Conservation (phyloP, 2,329 filamentous ascomycete species). For the Monosporascus cannonballus region DNA sequence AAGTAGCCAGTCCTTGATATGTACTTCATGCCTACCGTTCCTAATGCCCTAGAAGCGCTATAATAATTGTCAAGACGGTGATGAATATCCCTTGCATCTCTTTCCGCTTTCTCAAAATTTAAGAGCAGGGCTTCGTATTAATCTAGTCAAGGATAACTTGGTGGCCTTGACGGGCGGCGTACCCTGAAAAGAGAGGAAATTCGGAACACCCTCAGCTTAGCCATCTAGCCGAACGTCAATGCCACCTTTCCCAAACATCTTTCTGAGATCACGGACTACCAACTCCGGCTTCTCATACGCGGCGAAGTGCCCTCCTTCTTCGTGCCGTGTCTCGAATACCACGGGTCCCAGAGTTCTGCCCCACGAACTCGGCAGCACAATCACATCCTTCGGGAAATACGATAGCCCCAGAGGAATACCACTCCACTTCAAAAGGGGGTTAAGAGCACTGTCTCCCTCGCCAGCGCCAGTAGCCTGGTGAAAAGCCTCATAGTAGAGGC, state of each 20-base stretch:
- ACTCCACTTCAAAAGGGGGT: slow-evolving; percentile 1
- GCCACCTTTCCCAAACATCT: slow-evolving; percentile 35
- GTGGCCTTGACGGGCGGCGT: too few relatives aligned
- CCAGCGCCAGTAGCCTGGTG: slow-evolving; percentile 53
- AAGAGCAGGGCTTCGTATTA: too few relatives aligned
- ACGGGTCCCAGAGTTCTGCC: slow-evolving; percentile 42
- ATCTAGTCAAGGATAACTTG: too few relatives aligned
- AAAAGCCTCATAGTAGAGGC: slow-evolving; percentile 65
- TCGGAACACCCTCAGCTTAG: too few relatives aligned
- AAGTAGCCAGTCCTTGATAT: too few relatives aligned
- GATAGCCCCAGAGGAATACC: slow-evolving; percentile 32
- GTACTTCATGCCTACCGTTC: too few relatives aligned
- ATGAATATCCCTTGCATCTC: too few relatives aligned
- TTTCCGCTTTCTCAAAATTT: too few relatives aligned
- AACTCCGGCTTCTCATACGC: slow-evolving; percentile 41
- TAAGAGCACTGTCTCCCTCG: slow-evolving; percentile 6
- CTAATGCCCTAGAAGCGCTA: too few relatives aligned
- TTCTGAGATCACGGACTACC: slow-evolving; percentile 37
- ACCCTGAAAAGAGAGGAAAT: too few relatives aligned
- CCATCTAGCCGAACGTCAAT: too few relatives aligned
- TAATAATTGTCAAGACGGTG: too few relatives aligned
- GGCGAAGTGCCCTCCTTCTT: slow-evolving; percentile 42
- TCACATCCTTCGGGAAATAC: slow-evolving; percentile 45
- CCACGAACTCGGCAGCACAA: slow-evolving; percentile 43
- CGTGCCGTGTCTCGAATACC: slow-evolving; percentile 38